Percentiles rank a stretch among this genome's conserved stretches.
phyloP scores from a whole-genome alignment of 768 basidiomycete species.

The Trametes sanguinea region DNA sequence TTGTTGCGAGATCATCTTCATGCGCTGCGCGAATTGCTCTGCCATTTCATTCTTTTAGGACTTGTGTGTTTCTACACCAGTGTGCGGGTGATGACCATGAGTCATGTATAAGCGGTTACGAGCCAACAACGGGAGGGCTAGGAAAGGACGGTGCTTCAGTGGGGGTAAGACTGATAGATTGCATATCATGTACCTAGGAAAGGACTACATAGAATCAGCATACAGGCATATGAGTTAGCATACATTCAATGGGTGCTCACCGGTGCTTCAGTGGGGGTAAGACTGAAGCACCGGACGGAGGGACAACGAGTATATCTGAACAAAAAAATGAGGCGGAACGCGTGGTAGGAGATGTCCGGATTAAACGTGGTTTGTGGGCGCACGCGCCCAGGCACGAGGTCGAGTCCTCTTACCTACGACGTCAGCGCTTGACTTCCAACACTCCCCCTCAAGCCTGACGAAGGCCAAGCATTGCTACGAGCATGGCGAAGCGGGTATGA shows the following conservation, averaged over 20 bases:
- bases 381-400: background rate
- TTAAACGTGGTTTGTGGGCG: background rate
- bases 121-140: background rate
- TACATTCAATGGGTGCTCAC: background rate
- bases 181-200: background rate
- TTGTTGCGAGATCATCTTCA: conserved; percentile 24
- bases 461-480: background rate
- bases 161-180: conserved; percentile 5
- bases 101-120: too few species aligned
- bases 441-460: conserved; percentile 17
- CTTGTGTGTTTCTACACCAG: too few species aligned
- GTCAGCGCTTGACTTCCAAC: conserved; percentile 1
- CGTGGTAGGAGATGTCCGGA: background rate
- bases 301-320: background rate
- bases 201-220: background rate
- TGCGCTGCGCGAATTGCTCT: conserved; percentile 20
- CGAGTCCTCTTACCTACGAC: background rate
- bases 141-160: conserved; percentile 25
- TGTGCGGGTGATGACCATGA: too few species aligned
- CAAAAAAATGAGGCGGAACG: background rate
- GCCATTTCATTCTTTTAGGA: background rate
- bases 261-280: background rate
- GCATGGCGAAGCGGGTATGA: background rate
- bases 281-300: background rate
- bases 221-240: background rate